Base-by-base conservation (phyloP, 2,329 filamentous ascomycete genomes). In the Beauveria scarabaeidicola region DNA sequence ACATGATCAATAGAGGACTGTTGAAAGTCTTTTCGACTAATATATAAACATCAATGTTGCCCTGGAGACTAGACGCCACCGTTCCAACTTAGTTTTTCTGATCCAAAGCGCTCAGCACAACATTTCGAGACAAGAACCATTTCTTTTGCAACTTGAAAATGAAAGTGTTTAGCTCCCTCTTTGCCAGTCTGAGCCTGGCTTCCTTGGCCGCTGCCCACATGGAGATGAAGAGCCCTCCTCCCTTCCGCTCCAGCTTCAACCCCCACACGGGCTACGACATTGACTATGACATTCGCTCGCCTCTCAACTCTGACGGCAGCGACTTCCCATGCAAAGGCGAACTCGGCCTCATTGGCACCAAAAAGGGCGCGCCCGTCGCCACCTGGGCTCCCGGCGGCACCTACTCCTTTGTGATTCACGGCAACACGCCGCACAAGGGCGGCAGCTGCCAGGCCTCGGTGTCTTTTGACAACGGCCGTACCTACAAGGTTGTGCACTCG, bases 371-470 rank as follows among this genome's bases (percentile, higher is more conserved):
- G 0, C 71, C 79, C 0, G 77, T 80, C 7, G 78, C 75, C 2
- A 78, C 73, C 1, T 86, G 84, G 68, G 64, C 69, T 6, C 76
- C 80, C 3, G 84, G 85, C 6, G 70, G 74, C 19, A 73, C 71
- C 13, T 83, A 85, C 66, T 74, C 77, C 23, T 72, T 86, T 66
- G 77, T 75, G 17, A 66, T 87, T n/a, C 70, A 72, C 21, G 85
- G 85, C 3, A 75, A 74, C n/a, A 75, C 77, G 2, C 71, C 69
- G 9, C 83, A 85, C 67, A 72, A 72, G 7, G 84, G 85, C 3
- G 85, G 85, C 7, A 86, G 82, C 5, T 88, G 85, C 65, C 85
- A 88, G 66, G 73, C 86, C 9, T 78, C 82, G 0, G 69, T 88
- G 9, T 86, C 83, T 2, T 83, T 83, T 64, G 83, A 88, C 67